Evolutionary conservation across 176 grass and related monocot genomes (phyloP).

Genomic region (Hyparrhenia diplandra): DNA sequence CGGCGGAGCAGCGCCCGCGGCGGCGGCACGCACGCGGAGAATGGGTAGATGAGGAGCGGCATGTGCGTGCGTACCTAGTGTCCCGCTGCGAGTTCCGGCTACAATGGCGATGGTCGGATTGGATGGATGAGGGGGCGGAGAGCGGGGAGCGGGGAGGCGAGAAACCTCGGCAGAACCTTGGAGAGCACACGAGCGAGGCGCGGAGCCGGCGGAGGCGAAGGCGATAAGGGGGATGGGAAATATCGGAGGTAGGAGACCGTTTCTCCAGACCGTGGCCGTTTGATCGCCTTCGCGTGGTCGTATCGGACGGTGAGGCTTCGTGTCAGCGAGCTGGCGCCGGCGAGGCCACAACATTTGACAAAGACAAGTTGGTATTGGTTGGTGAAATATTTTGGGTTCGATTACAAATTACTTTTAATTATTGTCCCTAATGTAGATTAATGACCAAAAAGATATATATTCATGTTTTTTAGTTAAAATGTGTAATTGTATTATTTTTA

Average conservation of each 20-base stretch:
- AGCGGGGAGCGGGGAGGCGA: not conserved
- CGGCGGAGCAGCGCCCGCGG: slow-evolving; percentile 42
- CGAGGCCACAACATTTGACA: not conserved
- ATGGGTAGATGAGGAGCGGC: slow-evolving; percentile 48
- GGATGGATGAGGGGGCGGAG: not conserved
- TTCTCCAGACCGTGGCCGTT: not conserved
- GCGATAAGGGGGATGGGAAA: slow-evolving; percentile 30
- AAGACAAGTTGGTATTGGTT: no score
- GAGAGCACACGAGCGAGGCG: not conserved
- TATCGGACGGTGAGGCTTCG: not conserved
- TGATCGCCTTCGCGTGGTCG: not conserved
- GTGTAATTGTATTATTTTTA: no score
- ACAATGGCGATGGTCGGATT: slow-evolving; percentile 2
- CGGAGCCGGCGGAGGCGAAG: not conserved
- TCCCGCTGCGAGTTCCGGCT: not conserved
- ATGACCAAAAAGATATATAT: no score
- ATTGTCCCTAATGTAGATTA: no score
- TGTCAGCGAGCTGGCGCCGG: not conserved
- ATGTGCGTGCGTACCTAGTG: slow-evolving; percentile 37
- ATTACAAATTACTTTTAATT: no score
- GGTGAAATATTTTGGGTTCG: no score
- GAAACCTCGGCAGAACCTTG: slow-evolving; percentile 50
- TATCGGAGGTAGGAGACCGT: slow-evolving; percentile 28
- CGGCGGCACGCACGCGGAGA: slow-evolving; percentile 39
- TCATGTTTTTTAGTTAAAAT: no score